Percentiles rank a stretch among this genome's conserved stretches.
phyloP scores from a whole-genome alignment of 192 early-diverging fungal genomes.

The Chytriomyces hyalinus region DNA sequence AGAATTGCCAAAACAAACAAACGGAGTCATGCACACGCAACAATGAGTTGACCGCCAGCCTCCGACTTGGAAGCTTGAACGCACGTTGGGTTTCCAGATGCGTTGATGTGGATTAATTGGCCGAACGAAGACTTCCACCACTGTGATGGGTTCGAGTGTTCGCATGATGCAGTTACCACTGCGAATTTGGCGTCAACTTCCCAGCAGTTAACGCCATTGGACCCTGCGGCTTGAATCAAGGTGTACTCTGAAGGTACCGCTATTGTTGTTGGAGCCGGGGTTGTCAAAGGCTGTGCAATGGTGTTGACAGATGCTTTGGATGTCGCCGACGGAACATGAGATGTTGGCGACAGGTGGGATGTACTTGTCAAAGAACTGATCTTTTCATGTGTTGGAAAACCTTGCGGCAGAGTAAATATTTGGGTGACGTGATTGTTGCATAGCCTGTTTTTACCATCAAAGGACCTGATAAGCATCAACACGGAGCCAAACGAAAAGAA shows the following conservation, averaged over 20 bases:
- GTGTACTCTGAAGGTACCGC: not conserved
- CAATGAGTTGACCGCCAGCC: conserved; percentile 19
- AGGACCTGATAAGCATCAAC: not conserved
- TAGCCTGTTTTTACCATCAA: conserved; percentile 2
- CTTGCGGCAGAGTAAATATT: conserved; percentile 2
- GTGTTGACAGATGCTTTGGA: too few relatives aligned
- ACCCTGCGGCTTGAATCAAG: conserved; percentile 23
- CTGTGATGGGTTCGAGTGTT: conserved; percentile 13
- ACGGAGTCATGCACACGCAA: conserved; percentile 6
- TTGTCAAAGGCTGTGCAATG: not conserved
- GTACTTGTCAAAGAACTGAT: too few relatives aligned
- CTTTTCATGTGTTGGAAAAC: too few relatives aligned
- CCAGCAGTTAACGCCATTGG: conserved; percentile 13
- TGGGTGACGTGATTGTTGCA: conserved; percentile 27
- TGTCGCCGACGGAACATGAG: too few relatives aligned
- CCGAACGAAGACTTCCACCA: conserved; percentile 34
- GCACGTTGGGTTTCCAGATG: conserved; percentile 2
- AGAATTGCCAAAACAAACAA: not conserved
- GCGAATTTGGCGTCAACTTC: conserved; percentile 3
- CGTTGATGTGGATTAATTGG: conserved; percentile 22
- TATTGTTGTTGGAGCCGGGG: not conserved
- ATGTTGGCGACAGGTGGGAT: too few relatives aligned
- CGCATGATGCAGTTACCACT: conserved; percentile 23
- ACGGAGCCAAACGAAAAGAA: not conserved
- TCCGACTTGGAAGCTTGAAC: conserved; percentile 14